Evolutionary conservation across 129 eudicot species (phyloP), one percentile per base, ranked within the genome.

Genomic region (Logfia minima): DNA sequence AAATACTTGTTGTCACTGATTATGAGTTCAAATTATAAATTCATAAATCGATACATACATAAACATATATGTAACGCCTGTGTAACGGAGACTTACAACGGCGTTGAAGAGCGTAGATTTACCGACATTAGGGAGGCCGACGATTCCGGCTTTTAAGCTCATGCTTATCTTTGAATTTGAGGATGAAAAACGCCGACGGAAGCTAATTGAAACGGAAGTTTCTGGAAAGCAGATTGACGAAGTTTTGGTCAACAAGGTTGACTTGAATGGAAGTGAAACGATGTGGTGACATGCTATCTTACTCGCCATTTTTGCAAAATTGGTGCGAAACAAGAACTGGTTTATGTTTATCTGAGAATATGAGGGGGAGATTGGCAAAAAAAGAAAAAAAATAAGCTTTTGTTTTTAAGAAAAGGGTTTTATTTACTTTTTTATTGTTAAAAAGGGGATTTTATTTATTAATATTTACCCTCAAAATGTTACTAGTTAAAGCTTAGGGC

Each of bases 31-130:
- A 22, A 14, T 5, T 21, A 22, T 8, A 14, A 56, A 66, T 23
- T 53, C 17, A 24, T 51, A 14, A 48, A 64, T 62, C 5, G 62
- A 75, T 29, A 19, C 1, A 68, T 45, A 41, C 3, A 28, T 11
- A 53, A 7, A 24, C 17, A 13, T 63, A 13, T 4, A 26, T 22
- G 31, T 61, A 17, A 63, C 41, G 31, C 19, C 37, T 55, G 75
- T 2, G 26, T 13, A 18, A n/a, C 2, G 8, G 75, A 48, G 39
- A 77, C 95, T 79, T 78, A 93, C 98, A 73, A 92, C 98, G 68
- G 96, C 98, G 80, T 93, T 93, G 84, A 93, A 90, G 71, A 93
- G 90, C 74, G 98, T 93, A 72, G 98, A 93, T 73, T 93, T 93
- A 9, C 98, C 98, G 74, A 93, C 98, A 72, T 93, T 93, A 43